phyloP scores from a whole-genome alignment of 2,329 filamentous ascomycete species.

The Fusarium sp. region DNA sequence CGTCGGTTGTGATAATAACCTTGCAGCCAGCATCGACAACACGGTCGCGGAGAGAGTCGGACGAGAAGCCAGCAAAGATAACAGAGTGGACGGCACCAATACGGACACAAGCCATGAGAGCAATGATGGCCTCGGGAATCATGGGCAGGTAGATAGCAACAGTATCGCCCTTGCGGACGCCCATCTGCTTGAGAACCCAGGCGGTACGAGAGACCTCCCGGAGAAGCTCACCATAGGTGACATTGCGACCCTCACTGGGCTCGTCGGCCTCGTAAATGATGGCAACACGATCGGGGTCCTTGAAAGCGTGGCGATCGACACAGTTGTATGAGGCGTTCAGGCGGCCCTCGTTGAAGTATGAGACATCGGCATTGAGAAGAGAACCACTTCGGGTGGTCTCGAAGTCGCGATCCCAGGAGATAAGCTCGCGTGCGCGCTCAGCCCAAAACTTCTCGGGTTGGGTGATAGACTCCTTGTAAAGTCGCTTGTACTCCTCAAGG shows the following conservation, averaged over 20 bases:
- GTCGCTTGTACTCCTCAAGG: conserved; percentile 73
- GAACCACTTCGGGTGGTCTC: conserved; percentile 85
- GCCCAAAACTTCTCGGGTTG: conserved; percentile 93
- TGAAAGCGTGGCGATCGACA: conserved; percentile 95
- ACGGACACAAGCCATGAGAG: conserved; percentile 89
- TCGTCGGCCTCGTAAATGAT: conserved; percentile 99
- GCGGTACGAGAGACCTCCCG: conserved; percentile 90
- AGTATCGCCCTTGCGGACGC: conserved; percentile 95
- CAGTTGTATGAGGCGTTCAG: conserved; percentile 98
- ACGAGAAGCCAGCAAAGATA: conserved; percentile 96
- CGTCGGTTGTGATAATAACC: conserved; percentile 96
- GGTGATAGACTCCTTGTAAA: conserved; percentile 88
- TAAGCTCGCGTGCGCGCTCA: conserved; percentile 83
- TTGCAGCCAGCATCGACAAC: conserved; percentile 91
- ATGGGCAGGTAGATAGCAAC: conserved; percentile 98
- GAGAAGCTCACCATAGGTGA: conserved; percentile 93
- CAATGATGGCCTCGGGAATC: conserved; percentile 95
- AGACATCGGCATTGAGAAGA: conserved; percentile 82
- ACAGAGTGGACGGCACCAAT: conserved; percentile 98
- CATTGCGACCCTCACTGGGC: conserved; percentile 82
- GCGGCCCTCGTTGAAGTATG: conserved; percentile 94
- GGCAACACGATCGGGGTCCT: conserved; percentile 90
- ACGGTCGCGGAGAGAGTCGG: conserved; percentile 94
- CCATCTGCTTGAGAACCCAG: conserved; percentile 92
- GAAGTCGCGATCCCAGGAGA: conserved; percentile 93